Base-by-base conservation (phyloP, 2,329 filamentous ascomycete genomes). In the Alternaria sp. region DNA sequence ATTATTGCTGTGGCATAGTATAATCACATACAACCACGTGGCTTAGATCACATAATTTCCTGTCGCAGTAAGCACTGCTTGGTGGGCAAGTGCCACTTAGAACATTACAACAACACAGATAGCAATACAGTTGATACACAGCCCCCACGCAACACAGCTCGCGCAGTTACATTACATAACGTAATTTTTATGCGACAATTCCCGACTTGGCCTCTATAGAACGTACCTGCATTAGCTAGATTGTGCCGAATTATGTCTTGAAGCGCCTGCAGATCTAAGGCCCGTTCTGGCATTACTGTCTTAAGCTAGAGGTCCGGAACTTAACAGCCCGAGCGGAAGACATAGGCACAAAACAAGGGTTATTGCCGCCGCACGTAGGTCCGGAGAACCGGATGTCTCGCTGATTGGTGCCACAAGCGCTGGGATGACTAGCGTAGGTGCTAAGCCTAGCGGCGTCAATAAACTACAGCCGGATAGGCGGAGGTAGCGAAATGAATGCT, bases 361-460 rank as follows among this genome's bases (percentile, higher is more conserved):
- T 10, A 49, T 49, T 58, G 26, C 49, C 21, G 14, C 41, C 5
- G 6, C 24, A 3, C 42, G 4, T 41, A 8, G 3, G 28, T 17
- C 17, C 1, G 17, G 42, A 54, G 9, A 14, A 28, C 23, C 9
- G 9, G 42, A 11, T 29, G 8, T 36, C 14, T 10, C 14, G 23
- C 13, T 31, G 3, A 56, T 56, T 56, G 9, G 54, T 48, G 17
- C 24, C 5, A 9, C 8, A 46, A 31, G 42, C 55, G 55, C 55
- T 44, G 3, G 8, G 11, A 37, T 17, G 2, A 28, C 2, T 48
- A 36, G 50, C 23, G 55, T 17, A 31, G 29, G 33, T 34, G 13
- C 24, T 42, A 48, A 40, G 24, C 14, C 31, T 9, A 21, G n/a
- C 24, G 14, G 33, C n/a, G 33, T 39, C 17, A 29, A 54, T 13